Conservation (phyloP, 2,329 filamentous ascomycete genomes). For the Pseudocercospora fijiensis region DNA sequence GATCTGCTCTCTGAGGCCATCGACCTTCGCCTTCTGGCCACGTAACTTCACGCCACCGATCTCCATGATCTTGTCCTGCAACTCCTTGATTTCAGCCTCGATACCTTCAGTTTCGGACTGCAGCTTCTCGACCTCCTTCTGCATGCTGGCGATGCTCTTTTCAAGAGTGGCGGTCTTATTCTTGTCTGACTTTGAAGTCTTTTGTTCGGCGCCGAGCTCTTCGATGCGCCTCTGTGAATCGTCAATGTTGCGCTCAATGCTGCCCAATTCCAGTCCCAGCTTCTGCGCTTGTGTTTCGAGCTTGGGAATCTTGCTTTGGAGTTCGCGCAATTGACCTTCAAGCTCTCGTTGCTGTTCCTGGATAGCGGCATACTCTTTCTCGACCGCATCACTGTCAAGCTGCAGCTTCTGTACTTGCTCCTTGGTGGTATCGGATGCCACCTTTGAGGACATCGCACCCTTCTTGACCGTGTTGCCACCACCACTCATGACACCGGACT, state of each 20-base stretch:
- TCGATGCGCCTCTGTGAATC: slow-evolving; percentile 83
- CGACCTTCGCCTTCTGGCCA: slow-evolving; percentile 85
- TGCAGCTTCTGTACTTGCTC: slow-evolving; percentile 89
- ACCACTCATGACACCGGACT: slow-evolving; percentile 97
- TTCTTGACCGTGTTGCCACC: slow-evolving; percentile 87
- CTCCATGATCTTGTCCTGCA: slow-evolving; percentile 98
- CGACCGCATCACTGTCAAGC: slow-evolving; percentile 77
- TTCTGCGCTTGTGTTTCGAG: slow-evolving; percentile 92
- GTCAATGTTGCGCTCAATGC: slow-evolving; percentile 75
- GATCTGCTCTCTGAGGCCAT: slow-evolving; percentile 83
- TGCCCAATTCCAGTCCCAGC: slow-evolving; percentile 82
- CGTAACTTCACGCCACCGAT: slow-evolving; percentile 91
- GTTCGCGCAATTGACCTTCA: slow-evolving; percentile 68
- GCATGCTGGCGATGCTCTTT: slow-evolving; percentile 72
- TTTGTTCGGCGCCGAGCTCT: slow-evolving; percentile 77
- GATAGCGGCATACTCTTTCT: slow-evolving; percentile 78
- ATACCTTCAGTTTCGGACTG: slow-evolving; percentile 82
- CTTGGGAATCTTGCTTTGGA: slow-evolving; percentile 75
- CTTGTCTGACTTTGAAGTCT: slow-evolving; percentile 78
- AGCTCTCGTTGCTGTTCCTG: slow-evolving; percentile 80
- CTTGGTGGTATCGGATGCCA: slow-evolving; percentile 79
- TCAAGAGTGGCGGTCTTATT: slow-evolving; percentile 69
- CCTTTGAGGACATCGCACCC: slow-evolving; percentile 95
- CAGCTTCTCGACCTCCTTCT: slow-evolving; percentile 76
- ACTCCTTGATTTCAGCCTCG: slow-evolving; percentile 85